Base-by-base conservation (phyloP, 306 rosid genomes). In the Astragalus glycyphyllos region DNA sequence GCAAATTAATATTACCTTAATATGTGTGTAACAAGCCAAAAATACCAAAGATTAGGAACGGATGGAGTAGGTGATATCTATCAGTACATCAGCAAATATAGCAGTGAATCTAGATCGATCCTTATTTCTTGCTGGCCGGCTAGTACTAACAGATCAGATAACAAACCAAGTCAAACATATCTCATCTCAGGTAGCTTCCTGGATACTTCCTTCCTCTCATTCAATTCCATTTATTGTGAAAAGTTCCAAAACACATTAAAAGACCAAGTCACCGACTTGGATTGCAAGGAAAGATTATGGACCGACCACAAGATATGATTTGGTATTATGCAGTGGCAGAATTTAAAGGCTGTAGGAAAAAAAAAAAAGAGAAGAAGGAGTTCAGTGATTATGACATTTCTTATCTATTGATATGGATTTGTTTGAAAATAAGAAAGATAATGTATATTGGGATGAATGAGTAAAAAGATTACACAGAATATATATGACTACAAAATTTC, bases 201-300 rank as follows among this genome's bases (percentile, higher is more conserved):
- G 69, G 69, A 16, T 64, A 44, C 50, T 72, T 72, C 82, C 74
- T 37, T 1, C 10, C 15, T 40, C 38, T 54, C 42, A 34, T 54
- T 44, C 1, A 23, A 62, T 58, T 35, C 4, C 20, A 46, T 32
- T 20, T 44, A 2, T 29, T 66, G 65, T 58, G 31, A 3, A n/a
- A 45, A 72, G n/a, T 65, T 56, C 65, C 74, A 58, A 23, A 72
- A 46, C 56, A 31, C 57, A 72, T 29, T 29, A n/a, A 48, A 59
- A 41, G 83, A 79, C 83, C 51, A 66, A 73, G 71, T 73, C 83
- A 79, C 83, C 83, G 83, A 79, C 83, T 79, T 79, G 72, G 34
- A 1, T 20, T 47, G 4, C 83, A 79, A 79, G 83, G 57, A 79
- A 26, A 26, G 57, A 79, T 73, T 29, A 73, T 79, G 61, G 50